Evolutionary conservation across 1,284 basidiomycete species (phyloP).

Genomic region (Malassezia pachydermatis): DNA sequence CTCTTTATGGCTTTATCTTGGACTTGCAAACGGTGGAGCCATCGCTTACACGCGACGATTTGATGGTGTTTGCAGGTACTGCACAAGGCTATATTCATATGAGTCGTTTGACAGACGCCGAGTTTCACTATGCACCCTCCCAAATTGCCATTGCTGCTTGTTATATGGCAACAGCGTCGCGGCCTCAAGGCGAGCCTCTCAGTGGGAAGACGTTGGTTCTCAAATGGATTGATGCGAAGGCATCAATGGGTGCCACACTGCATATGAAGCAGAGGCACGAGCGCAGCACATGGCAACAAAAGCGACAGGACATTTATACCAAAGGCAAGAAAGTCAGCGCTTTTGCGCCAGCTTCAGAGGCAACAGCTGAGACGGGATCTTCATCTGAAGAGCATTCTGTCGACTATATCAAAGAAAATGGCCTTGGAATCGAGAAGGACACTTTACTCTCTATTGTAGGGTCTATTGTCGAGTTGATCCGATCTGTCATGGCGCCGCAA

Average conservation of each 20-base stretch:
- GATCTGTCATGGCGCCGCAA: not conserved
- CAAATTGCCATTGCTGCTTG: slow-evolving; percentile 79
- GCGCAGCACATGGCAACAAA: slow-evolving; percentile 12
- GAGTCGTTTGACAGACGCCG: slow-evolving; percentile 76
- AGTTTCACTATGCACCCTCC: slow-evolving; percentile 80
- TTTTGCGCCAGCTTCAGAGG: not conserved
- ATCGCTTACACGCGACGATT: slow-evolving; percentile 17
- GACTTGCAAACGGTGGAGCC: slow-evolving; percentile 66
- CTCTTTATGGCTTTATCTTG: slow-evolving; percentile 77
- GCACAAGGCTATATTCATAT: slow-evolving; percentile 35
- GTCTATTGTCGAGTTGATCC: slow-evolving; percentile 18
- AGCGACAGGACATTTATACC: slow-evolving; percentile 19
- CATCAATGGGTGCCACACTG: not conserved
- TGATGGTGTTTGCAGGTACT: slow-evolving; percentile 20
- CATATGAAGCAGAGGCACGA: not conserved
- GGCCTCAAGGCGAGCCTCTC: not conserved
- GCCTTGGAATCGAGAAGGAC: slow-evolving; percentile 49
- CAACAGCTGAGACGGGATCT: not conserved
- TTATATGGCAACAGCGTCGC: slow-evolving; percentile 7
- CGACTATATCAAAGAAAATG: slow-evolving; percentile 4
- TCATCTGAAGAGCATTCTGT: not conserved
- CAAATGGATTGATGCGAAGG: slow-evolving; percentile 54
- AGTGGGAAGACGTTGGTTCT: slow-evolving; percentile 53
- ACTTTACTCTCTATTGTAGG: slow-evolving; percentile 62
- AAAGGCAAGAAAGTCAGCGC: too few relatives aligned